Percentiles rank a stretch among this genome's conserved stretches.
phyloP scores from a whole-genome alignment of 2,329 filamentous ascomycete genomes.

The Penicillium italicum region DNA sequence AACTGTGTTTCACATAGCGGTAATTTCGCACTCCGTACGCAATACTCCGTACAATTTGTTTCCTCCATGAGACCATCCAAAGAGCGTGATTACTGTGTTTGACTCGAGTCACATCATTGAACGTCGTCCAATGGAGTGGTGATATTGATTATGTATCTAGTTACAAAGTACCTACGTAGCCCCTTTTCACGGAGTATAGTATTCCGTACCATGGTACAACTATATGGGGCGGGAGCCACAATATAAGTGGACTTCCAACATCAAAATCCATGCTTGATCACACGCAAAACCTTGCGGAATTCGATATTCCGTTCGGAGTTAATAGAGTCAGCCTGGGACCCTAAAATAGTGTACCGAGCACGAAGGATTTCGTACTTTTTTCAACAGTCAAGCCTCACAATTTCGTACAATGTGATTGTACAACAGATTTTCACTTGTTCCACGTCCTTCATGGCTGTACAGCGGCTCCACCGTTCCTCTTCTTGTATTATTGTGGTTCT shows the following conservation, averaged over 20 bases:
- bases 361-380: not conserved
- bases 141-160: not conserved
- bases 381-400: too few species aligned
- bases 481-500: not conserved
- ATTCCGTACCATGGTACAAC: not conserved
- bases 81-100: not conserved
- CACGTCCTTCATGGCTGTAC: not conserved
- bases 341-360: not conserved
- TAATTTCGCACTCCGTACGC: not conserved
- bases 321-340: not conserved
- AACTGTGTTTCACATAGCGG: not conserved
- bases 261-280: not conserved
- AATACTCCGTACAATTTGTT: constrained; percentile 2
- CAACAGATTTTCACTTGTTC: not conserved
- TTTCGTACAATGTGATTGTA: not conserved
- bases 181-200: not conserved
- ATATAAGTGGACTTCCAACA: not conserved
- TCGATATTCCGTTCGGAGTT: not conserved
- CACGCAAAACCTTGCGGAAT: not conserved
- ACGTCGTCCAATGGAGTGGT: not conserved
- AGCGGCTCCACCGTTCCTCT: not conserved
- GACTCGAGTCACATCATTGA: not conserved
- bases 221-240: not conserved
- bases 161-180: not conserved
- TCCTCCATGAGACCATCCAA: not conserved